Percentiles rank a stretch among this genome's conserved stretches.
These are phyloP conservation scores for Populus hybrid DNA, from an alignment of 441 rosid genomes.

Conservation along the genomic window DNA sequence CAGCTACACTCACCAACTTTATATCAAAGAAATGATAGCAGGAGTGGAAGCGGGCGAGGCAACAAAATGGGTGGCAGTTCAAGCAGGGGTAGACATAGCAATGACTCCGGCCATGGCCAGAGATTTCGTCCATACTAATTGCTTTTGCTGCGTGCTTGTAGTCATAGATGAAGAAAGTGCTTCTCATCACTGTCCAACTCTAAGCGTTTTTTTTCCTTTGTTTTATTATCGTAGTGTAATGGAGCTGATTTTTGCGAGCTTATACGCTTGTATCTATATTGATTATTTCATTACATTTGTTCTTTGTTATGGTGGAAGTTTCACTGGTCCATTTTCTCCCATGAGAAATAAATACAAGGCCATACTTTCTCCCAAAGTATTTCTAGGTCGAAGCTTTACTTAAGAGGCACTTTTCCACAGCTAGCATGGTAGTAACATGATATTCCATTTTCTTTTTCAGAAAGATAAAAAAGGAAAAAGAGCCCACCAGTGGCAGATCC, in stretches of 20 bases:
- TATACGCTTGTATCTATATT: neutral
- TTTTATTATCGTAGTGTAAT: neutral
- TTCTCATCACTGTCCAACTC: neutral
- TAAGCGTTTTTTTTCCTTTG: neutral
- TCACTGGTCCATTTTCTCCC: too few relatives aligned
- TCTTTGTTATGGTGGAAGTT: neutral
- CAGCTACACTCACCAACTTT: conserved; percentile 34
- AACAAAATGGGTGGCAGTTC: conserved; percentile 32
- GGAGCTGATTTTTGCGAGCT: neutral
- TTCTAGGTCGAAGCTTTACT: too few relatives aligned
- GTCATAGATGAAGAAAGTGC: neutral
- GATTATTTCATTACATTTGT: neutral
- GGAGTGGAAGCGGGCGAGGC: conserved; percentile 28
- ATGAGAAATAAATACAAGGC: neutral
- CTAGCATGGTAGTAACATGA: neutral
- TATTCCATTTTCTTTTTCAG: neutral
- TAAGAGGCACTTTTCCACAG: neutral
- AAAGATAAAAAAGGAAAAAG: neutral
- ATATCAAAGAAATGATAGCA: conserved; percentile 27
- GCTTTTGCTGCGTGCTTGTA: neutral
- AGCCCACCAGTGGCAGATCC: neutral
- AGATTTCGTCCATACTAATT: conserved; percentile 45
- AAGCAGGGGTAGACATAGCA: conserved; percentile 36
- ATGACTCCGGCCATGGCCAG: conserved; percentile 36
- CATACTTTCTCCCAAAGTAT: neutral